Conservation (phyloP, 129 eudicot species). For the Solidago caesia region DNA sequence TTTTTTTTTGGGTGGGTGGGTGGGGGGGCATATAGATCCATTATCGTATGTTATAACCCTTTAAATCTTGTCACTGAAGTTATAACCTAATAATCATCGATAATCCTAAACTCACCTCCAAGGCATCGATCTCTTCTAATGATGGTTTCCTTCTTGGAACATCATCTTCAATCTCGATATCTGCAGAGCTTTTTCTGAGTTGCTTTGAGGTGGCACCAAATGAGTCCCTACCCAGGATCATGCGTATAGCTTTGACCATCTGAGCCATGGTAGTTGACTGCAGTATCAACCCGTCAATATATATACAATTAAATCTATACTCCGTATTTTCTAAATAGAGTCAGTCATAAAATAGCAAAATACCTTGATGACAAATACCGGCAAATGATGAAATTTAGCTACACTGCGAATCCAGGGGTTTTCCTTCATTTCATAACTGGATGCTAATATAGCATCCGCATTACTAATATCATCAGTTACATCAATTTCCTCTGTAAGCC, state of each 20-base stretch:
- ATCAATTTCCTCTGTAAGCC: conserved; percentile 73
- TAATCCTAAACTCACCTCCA: conserved; percentile 59
- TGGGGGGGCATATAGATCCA: too few species aligned
- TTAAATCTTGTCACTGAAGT: too few species aligned
- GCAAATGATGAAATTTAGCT: conserved; percentile 82
- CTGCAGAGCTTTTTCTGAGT: conserved; percentile 36
- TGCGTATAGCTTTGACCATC: conserved; percentile 89
- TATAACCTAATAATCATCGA: neutral
- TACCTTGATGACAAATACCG: conserved; percentile 91
- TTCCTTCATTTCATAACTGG: conserved; percentile 76
- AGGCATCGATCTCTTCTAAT: conserved; percentile 90
- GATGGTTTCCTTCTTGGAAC: conserved; percentile 89
- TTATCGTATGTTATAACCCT: too few species aligned
- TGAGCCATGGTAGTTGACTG: conserved; percentile 96
- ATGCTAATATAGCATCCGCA: conserved; percentile 82
- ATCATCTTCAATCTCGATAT: conserved; percentile 89
- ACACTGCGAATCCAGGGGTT: conserved; percentile 93
- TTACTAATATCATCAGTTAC: conserved; percentile 67
- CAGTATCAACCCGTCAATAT: conserved; percentile 20
- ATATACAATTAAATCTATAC: conserved; percentile 5
- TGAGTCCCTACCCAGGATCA: conserved; percentile 76
- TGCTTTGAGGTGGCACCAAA: conserved; percentile 46
- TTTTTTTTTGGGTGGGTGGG: too few species aligned
- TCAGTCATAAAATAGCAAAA: neutral
- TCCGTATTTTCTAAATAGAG: neutral